Base-by-base conservation (phyloP, 129 eudicot species). In the Flaveria bidentis region DNA sequence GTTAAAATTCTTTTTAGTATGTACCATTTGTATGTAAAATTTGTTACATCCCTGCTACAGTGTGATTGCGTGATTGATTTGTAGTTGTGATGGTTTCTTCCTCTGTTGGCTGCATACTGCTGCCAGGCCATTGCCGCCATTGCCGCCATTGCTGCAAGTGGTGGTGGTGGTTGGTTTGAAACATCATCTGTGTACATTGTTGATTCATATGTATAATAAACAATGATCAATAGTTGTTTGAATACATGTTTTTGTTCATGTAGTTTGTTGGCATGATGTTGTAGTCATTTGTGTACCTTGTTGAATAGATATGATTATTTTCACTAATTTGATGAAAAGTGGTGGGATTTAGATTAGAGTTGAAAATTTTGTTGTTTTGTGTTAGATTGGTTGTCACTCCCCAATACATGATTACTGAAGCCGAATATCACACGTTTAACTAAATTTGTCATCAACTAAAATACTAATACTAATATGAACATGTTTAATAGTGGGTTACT, bases 1-100 rank as follows among this genome's bases (percentile, higher is more conserved):
- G 52, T 69, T 77, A 55, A 72, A 61, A 60, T 10, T 30, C 11
- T 45, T 79, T 79, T 79, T 79, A 57, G 14, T 41, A 51, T 79
- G 26, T 79, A 36, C 46, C 67, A 18, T 41, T 39, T 72, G 82
- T 71, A 72, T 56, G 70, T 56, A 56, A 68, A 20, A 42, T 69
- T 25, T 61, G 26, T 22, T 28, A 17, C 16, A 33, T 66, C 28
- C 13, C 30, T 52, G 16, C 12, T 47, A 47, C 52, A 0, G 52
- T 47, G 50, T 45, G 50, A 1, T 45, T 45, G 13, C 50, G 8
- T 45, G 50, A 45, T 45, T 11, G 50, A 45, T 45, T 45, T 45
- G 10, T 45, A 8, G 50, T 45, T 45, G 60, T 17, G 41, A 36
- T 5, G 41, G 41, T 36, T 36, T 36, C 41, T 5, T 5, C 8